A percentile compares a stretch with the other conserved stretches of the same genome.
Evolutionary conservation across 495 filamentous ascomycete species (phyloP).

Genomic region (Xylaria scruposa): DNA sequence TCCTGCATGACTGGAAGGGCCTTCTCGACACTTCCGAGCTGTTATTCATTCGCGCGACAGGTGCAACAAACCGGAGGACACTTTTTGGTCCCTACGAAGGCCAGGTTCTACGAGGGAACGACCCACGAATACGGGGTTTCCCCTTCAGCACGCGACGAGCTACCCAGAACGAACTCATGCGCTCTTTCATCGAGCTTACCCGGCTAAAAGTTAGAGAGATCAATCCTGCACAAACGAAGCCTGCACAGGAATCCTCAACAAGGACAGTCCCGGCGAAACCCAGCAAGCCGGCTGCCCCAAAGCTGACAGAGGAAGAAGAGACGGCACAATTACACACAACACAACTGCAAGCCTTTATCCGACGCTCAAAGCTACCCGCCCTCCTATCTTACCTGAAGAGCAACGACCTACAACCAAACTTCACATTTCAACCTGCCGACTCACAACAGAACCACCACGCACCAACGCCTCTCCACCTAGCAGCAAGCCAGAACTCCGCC

Average conservation of each 20-base stretch:
- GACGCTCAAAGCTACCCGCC: constrained; percentile 87
- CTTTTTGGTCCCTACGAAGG: constrained; percentile 91
- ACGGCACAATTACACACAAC: constrained; percentile 77
- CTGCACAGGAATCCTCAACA: constrained; percentile 40
- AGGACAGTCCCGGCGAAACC: constrained; percentile 55
- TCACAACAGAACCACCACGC: constrained; percentile 78
- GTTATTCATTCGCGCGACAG: constrained; percentile 88
- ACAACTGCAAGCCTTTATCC: constrained; percentile 85
- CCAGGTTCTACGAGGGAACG: constrained; percentile 80
- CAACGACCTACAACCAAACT: constrained; percentile 72
- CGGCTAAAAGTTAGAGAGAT: constrained; percentile 83
- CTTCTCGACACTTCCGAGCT: constrained; percentile 84
- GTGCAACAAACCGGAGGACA: constrained; percentile 80
- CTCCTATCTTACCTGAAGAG: constrained; percentile 81
- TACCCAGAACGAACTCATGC: constrained; percentile 93
- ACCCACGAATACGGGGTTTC: constrained; percentile 84
- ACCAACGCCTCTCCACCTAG: constrained; percentile 85
- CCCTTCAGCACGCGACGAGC: constrained; percentile 95
- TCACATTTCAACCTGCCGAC: constrained; percentile 74
- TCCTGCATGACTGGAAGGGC: constrained; percentile 80
- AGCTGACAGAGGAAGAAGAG: constrained; percentile 83
- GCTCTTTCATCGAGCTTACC: constrained; percentile 90
- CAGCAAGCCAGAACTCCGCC: constrained; percentile 76
- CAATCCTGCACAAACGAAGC: constrained; percentile 60
- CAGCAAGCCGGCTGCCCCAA: constrained; percentile 55